Conservation (phyloP, 2,329 filamentous ascomycete species). For the Peltaster fructicola region DNA sequence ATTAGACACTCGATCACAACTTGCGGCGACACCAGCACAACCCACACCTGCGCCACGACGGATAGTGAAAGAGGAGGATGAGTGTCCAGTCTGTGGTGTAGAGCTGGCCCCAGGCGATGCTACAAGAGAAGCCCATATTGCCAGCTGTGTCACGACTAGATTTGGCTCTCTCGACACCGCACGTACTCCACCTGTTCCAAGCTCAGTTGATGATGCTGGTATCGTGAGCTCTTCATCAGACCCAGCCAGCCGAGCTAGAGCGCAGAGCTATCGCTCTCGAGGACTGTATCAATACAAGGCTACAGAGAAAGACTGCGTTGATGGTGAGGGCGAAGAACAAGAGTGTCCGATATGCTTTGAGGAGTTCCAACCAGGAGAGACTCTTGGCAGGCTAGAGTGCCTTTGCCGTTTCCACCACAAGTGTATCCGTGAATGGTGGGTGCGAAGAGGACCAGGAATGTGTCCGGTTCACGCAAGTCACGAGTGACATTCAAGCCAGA, state of each 20-base stretch:
- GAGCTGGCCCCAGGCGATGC: slow-evolving; percentile 44
- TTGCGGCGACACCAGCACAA: slow-evolving; percentile 2
- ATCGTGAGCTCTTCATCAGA: background rate
- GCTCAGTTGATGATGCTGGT: background rate
- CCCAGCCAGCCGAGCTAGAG: slow-evolving; percentile 7
- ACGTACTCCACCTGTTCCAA: slow-evolving; percentile 1
- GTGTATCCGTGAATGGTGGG: slow-evolving; percentile 45
- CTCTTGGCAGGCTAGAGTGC: slow-evolving; percentile 43
- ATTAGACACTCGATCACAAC: too few relatives aligned
- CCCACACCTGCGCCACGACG: slow-evolving; percentile 6
- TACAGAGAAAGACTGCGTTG: slow-evolving; percentile 45
- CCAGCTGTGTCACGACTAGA: slow-evolving; percentile 15
- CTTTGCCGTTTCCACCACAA: slow-evolving; percentile 45
- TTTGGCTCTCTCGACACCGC: slow-evolving; percentile 6
- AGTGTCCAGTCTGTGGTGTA: slow-evolving; percentile 58
- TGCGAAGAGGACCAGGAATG: slow-evolving; percentile 33
- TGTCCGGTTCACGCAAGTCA: slow-evolving; percentile 43
- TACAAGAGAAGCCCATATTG: slow-evolving; percentile 27
- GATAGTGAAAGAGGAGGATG: slow-evolving; percentile 47
- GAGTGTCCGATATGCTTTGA: slow-evolving; percentile 50
- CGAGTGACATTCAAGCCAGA: slow-evolving; percentile 11
- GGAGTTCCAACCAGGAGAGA: slow-evolving; percentile 42
- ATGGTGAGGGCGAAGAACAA: slow-evolving; percentile 32
- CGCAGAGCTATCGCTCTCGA: slow-evolving; percentile 17
- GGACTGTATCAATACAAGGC: slow-evolving; percentile 36